Base-by-base conservation (phyloP, 2,329 filamentous ascomycete genomes). In the Neopestalotiopsis rosae region DNA sequence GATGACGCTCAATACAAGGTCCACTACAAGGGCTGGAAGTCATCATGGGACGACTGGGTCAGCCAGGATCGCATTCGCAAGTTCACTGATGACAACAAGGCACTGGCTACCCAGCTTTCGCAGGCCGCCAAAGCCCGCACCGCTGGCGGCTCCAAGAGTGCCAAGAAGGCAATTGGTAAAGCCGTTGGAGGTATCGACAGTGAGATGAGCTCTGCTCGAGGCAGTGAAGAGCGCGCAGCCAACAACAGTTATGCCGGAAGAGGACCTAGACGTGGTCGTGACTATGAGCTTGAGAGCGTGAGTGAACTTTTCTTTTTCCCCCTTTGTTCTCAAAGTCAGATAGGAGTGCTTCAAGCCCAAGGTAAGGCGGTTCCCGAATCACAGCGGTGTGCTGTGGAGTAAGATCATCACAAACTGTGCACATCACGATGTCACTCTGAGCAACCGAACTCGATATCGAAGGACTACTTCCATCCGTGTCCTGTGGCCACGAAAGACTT, bases 41-140 rank as follows among this genome's bases (percentile, higher is more conserved):
- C 95, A 81, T 98, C 94, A 87, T 99, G 96, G 96, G 96, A 99
- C 83, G 96, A 99, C 83, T 98, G 95, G 95, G 96, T 98, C 59
- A 90, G 93, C 28, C 91, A 94, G 81, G 95, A 98, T 80, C 93
- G 96, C 73, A 91, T 99, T 70, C 92, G 95, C 78, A 98, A 98
- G 83, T 92, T 95, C 79, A 97, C 91, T 65, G 94, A 97, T 68
- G 96, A 98, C 82, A 98, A 98, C 83, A 93, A 94, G 78, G 94
- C 97, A 78, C 88, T 99, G 49, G 94, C 95, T 28, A 85, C 86
- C 67, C 91, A 92, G 79, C 86, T 95, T 38, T 87, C 90, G 74
- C 91, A 94, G 79, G 79, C 79, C 76, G 71, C 74, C 17, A 74
- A 74, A 40, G 66, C 68, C 71, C 17, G 72, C 70, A 28, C 74